These are phyloP conservation scores for Hirsutella thompsonii DNA, from an alignment of 2,329 filamentous ascomycete species.

Conservation along the genomic window DNA sequence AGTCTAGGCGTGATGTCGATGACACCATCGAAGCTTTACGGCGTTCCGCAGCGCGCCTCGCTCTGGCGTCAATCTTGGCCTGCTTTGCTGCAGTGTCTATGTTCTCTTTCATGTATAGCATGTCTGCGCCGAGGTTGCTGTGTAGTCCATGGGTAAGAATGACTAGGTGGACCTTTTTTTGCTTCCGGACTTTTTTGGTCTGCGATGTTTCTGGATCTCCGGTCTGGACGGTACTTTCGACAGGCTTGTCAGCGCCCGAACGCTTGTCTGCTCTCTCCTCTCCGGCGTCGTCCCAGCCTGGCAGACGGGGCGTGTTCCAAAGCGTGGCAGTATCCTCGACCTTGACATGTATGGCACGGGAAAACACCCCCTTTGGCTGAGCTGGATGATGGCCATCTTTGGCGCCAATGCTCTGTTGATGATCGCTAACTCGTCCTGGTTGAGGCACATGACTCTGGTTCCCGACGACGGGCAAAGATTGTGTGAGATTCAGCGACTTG, in stretches of 20 bases:
- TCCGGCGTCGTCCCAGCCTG: constrained; percentile 42
- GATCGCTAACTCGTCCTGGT: constrained; percentile 65
- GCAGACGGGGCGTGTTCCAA: constrained; percentile 85
- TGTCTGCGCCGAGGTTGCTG: constrained; percentile 89
- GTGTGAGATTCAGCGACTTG: constrained; percentile 60
- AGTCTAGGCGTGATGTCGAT: too few species aligned
- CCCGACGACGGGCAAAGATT: constrained; percentile 30
- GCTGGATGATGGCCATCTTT: constrained; percentile 46
- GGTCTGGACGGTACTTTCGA: constrained; percentile 20
- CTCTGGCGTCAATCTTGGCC: constrained; percentile 56
- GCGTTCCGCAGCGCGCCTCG: constrained; percentile 39
- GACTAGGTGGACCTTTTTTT: constrained; percentile 79
- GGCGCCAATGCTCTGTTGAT: constrained; percentile 49
- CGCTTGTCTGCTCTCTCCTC: constrained; percentile 13
- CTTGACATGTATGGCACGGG: constrained; percentile 61
- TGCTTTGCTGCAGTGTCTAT: constrained; percentile 75
- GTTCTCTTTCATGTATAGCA: constrained; percentile 95
- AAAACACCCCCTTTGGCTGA: constrained; percentile 68
- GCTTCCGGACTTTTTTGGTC: constrained; percentile 28
- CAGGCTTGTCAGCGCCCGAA: constrained; percentile 15
- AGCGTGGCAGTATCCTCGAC: constrained; percentile 81
- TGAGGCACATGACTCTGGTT: constrained; percentile 35
- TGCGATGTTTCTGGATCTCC: constrained; percentile 14
- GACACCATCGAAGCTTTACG: background rate
- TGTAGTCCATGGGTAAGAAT: constrained; percentile 89